phyloP scores from a whole-genome alignment of 2,329 filamentous ascomycete genomes.

The Diaporthe sp. region DNA sequence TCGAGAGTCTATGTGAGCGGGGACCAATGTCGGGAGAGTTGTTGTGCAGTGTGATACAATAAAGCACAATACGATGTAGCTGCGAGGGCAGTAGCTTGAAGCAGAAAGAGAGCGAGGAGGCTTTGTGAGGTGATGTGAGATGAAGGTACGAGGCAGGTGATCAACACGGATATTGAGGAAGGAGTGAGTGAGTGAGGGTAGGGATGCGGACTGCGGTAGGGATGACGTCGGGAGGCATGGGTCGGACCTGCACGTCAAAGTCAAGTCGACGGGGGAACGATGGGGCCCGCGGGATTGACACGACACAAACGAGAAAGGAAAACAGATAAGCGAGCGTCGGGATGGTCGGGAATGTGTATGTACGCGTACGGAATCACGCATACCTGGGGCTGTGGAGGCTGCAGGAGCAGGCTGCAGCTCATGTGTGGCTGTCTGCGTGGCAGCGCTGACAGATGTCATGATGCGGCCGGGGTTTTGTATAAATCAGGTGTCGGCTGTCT shows the following conservation, averaged over 20 bases:
- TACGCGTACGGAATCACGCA: conserved; percentile 18
- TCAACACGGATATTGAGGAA: not conserved
- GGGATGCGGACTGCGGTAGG: conserved; percentile 6
- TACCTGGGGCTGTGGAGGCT: conserved; percentile 39
- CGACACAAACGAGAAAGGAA: not conserved
- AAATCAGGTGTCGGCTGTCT: not conserved
- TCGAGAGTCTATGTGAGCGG: not conserved
- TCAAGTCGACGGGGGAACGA: not conserved
- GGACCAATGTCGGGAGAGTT: not conserved
- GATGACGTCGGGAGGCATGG: conserved; percentile 33
- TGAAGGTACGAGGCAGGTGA: conserved; percentile 36
- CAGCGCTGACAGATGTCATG: conserved; percentile 39
- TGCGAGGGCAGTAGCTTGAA: not conserved
- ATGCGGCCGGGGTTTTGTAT: not conserved
- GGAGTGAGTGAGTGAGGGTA: not conserved
- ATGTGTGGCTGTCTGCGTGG: conserved; percentile 39
- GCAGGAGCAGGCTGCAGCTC: conserved; percentile 25
- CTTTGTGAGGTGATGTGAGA: no score
- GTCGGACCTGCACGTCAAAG: conserved; percentile 26
- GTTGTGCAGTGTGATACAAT: not conserved
- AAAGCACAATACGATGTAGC: not conserved
- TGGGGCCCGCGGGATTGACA: not conserved
- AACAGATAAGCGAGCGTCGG: not conserved
- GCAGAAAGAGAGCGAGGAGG: not conserved
- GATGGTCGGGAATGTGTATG: not conserved